Evolutionary conservation across 202 grass and related monocot genomes (phyloP), one percentile per base, ranked within the genome.

Genomic region (Digitaria exilis): DNA sequence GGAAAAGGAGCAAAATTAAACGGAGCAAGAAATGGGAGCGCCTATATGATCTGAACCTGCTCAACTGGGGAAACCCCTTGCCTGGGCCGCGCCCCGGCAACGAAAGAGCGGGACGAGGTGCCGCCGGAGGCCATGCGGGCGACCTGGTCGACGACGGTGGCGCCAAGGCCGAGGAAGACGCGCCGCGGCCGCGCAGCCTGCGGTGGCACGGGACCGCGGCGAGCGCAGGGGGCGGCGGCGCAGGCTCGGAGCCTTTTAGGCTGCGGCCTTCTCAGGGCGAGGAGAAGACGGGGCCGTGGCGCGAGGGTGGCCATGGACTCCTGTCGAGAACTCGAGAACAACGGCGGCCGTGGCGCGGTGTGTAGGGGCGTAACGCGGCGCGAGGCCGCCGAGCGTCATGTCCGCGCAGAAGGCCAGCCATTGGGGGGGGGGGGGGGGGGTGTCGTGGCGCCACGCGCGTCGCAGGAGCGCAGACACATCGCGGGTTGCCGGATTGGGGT

Each of bases 31-130:
- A 45, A 37, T 24, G 65, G 29, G 31, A 12, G 32, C 24, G 83
- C 43, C 54, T 15, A 46, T 19, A 22, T 9, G 57, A 88, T 95
- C 95, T 9, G 57, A 88, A 98, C 95, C 95, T 95, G 79, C 87
- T 95, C 95, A 77, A 93, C 88, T 30, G 92, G 88, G 84, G 92
- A 98, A 42, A 93, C 84, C 12, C 92, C 92, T 69, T 88, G 87
- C 35, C 74, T 76, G 42, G 90, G 87, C 73, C 90, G 84, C 59
- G 92, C 95, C 11, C 90, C 84, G 4, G 95, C 95, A n/a, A 90
- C 88, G 51, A 93, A 90, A 41, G 90, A 93, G 59, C 87, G 84
- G 25, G 77, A 72, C 19, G 78, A 87, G 15, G 54, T 46, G 18
- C 89, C 80, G 37, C 82, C 90, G 16, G 92, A 95, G 59, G 90